Evolutionary conservation across 2,329 filamentous ascomycete genomes (phyloP), one percentile per base, ranked within the genome.

Genomic region (Colletotrichum melonis): DNA sequence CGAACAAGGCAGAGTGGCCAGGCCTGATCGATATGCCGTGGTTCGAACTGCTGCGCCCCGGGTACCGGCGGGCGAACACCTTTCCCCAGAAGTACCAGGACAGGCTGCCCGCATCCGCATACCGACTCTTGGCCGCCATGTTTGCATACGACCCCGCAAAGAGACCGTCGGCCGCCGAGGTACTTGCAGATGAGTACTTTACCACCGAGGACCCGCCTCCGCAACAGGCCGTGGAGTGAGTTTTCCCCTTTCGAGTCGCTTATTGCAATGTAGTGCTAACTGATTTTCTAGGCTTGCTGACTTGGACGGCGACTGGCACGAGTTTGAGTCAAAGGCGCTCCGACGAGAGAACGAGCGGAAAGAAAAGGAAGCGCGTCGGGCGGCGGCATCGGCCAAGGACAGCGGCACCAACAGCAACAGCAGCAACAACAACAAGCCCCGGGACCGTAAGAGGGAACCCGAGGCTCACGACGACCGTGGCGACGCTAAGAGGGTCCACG

Each of bases 321-420:
- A 99, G 81, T 98, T 98, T 79, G 97, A 99, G 84, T 97, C 95
- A 69, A 99, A 99, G 84, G 95, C 95, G 19, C 87, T 98, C 30
- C 89, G 97, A 38, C 97, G 97, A 77, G 95, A 98, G 82, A 96
- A 95, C 77, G 94, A 97, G 81, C 90, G 90, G 67, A 87, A 86
- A 74, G 88, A 90, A 32, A 85, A 87, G 69, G 88, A 90, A 67
- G 88, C 87, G 8, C 84, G 85, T 4, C 86, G 84, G 6, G 82
- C 82, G 55, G 67, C 67, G 3, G 54, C 65, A 16, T 83, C 84
- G 0, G 32, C 82, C 22, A 87, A 85, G 76, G 85, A 85, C 1
- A 42, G 6, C 38, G 38, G 38, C 16, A 42, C 19, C 38, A 42
- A 42, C 38, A 42, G 38, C 38, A 38, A 38, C 35, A 11, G 35